Evolutionary conservation across 2,329 filamentous ascomycete species (phyloP).

Genomic region (Botrytis fabae): DNA sequence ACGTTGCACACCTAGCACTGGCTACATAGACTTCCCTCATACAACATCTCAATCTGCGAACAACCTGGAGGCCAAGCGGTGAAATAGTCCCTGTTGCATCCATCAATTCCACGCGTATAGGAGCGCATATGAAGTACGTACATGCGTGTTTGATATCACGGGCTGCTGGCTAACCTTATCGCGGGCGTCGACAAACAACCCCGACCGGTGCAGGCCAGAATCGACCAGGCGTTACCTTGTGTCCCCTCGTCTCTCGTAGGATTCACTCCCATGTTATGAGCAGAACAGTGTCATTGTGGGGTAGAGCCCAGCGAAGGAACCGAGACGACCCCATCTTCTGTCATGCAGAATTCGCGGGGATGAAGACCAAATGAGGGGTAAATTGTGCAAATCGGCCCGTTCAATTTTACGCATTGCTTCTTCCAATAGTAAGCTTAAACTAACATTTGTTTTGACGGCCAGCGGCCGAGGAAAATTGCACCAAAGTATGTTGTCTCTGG

Average conservation of each 20-base stretch:
- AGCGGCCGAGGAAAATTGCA: neutral
- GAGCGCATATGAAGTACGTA: neutral
- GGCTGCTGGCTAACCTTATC: neutral
- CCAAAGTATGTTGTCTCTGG: neutral
- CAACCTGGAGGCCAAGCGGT: neutral
- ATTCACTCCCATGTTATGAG: neutral
- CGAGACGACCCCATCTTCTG: neutral
- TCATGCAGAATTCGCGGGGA: constrained; percentile 2
- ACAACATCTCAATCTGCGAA: neutral
- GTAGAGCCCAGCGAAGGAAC: neutral
- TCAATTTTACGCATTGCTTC: neutral
- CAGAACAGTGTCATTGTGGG: neutral
- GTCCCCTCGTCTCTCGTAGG: neutral
- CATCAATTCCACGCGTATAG: neutral
- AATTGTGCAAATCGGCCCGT: neutral
- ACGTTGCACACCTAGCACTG: neutral
- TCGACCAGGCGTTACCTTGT: neutral
- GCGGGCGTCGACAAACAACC: neutral
- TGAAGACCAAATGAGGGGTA: neutral
- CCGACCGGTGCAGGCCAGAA: neutral
- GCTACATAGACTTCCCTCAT: neutral
- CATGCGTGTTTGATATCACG: neutral
- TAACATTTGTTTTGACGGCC: neutral
- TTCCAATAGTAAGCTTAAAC: neutral
- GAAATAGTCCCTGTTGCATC: neutral